Percentiles rank a stretch among this genome's conserved stretches.
These are phyloP conservation scores for Ceratocystis huliohia DNA, from an alignment of 2,329 filamentous ascomycete species.

Conservation along the genomic window DNA sequence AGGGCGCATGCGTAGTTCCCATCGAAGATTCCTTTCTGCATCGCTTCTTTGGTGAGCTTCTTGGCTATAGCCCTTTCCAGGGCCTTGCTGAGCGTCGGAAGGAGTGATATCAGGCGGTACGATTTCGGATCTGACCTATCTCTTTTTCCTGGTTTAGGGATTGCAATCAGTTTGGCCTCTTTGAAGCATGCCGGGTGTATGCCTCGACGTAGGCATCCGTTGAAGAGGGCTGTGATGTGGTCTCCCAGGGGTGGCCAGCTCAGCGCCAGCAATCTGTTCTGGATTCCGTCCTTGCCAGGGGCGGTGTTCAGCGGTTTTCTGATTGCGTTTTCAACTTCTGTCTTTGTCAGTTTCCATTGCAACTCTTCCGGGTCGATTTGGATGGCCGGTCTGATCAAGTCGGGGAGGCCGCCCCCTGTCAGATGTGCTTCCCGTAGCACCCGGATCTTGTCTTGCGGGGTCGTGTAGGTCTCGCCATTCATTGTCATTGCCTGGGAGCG, in stretches of 20 bases:
- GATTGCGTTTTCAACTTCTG: constrained; percentile 2
- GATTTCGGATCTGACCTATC: constrained; percentile 22
- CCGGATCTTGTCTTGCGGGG: not conserved
- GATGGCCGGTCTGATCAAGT: not conserved
- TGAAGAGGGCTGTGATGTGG: constrained; percentile 22
- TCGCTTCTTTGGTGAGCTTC: constrained; percentile 22
- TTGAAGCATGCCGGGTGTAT: not conserved
- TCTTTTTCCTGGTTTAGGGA: constrained; percentile 20
- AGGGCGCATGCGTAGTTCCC: constrained; percentile 23
- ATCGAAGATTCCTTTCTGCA: constrained; percentile 23
- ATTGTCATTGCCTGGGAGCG: not conserved
- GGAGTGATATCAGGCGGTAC: constrained; percentile 25
- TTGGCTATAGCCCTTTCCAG: constrained; percentile 25
- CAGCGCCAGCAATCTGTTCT: constrained; percentile 6
- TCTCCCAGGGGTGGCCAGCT: constrained; percentile 9
- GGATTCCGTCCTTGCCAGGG: not conserved
- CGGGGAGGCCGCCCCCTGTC: not conserved
- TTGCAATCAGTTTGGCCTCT: not conserved
- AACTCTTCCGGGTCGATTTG: not conserved
- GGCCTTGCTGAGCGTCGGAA: constrained; percentile 25
- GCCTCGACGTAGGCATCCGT: not conserved
- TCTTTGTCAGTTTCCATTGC: not conserved
- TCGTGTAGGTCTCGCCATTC: not conserved
- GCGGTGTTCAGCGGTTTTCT: constrained; percentile 2
- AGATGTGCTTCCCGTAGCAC: not conserved